A percentile compares a stretch with the other conserved stretches of the same genome.
phyloP scores from a whole-genome alignment of 2,329 filamentous ascomycete genomes.

The Fusarium austroafricanum region DNA sequence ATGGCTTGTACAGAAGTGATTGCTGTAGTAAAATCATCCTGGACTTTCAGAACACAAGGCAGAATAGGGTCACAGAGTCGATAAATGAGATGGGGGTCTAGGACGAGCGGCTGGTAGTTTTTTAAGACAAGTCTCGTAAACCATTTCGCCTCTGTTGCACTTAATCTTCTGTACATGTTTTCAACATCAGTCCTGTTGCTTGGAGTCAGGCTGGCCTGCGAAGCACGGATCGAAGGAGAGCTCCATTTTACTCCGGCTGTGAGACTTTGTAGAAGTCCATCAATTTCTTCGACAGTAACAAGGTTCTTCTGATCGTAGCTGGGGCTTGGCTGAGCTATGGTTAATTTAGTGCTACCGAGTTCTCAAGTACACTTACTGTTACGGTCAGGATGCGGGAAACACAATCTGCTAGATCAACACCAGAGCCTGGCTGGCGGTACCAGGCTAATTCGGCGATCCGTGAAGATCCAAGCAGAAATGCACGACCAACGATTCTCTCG shows the following conservation, averaged over 20 bases:
- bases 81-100: conserved; percentile 69
- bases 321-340: conserved; percentile 58
- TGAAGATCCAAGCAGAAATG: conserved; percentile 72
- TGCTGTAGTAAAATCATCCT: conserved; percentile 74
- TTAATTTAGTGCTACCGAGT: not conserved
- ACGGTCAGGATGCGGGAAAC: conserved; percentile 72
- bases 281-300: conserved; percentile 79
- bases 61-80: conserved; percentile 75
- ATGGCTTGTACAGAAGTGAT: conserved; percentile 62
- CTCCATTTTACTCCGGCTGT: conserved; percentile 79
- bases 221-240: conserved; percentile 67
- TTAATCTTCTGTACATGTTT: conserved; percentile 68
- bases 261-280: conserved; percentile 71
- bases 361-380: conserved; percentile 60
- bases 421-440: conserved; percentile 68
- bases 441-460: conserved; percentile 70
- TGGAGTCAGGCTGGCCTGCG: conserved; percentile 40
- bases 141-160: conserved; percentile 84
- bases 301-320: conserved; percentile 45
- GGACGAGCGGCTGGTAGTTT: conserved; percentile 72
- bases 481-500: conserved; percentile 73
- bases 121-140: conserved; percentile 84
- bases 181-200: conserved; percentile 61
- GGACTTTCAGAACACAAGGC: conserved; percentile 75
- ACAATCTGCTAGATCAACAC: conserved; percentile 77